These are phyloP conservation scores for Pelargonium citronellum DNA, from an alignment of 441 rosid genomes.

Conservation along the genomic window DNA sequence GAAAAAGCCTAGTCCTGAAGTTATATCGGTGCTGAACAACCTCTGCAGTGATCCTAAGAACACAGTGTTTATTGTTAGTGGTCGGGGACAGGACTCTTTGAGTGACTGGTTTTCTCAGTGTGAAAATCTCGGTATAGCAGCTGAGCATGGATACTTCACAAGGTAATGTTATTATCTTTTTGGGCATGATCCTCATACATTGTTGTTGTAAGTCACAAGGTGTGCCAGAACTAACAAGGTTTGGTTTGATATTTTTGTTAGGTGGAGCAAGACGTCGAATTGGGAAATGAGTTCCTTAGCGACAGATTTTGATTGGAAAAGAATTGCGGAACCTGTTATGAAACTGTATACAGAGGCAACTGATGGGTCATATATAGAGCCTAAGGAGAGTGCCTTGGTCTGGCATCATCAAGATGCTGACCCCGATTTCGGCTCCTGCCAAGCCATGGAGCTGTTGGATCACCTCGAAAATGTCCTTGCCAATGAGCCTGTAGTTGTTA, in stretches of 20 bases:
- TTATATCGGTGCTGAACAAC: constrained; percentile 44
- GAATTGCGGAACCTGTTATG: constrained; percentile 72
- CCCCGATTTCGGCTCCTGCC: constrained; percentile 87
- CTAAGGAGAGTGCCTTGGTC: constrained; percentile 73
- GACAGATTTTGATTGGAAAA: constrained; percentile 75
- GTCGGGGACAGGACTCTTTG: constrained; percentile 58
- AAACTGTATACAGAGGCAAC: constrained; percentile 65
- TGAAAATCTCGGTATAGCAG: constrained; percentile 30
- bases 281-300: constrained; percentile 54
- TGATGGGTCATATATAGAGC: constrained; percentile 74
- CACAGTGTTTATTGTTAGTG: constrained; percentile 76
- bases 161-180: constrained; percentile 30
- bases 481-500: constrained; percentile 71
- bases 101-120: constrained; percentile 72
- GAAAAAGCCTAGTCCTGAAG: constrained; percentile 59
- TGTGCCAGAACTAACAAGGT: too few relatives aligned
- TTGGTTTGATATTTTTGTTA: constrained; percentile 31
- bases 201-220: not conserved
- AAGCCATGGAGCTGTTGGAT: constrained; percentile 73
- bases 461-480: constrained; percentile 81
- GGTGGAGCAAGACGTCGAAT: constrained; percentile 51
- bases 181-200: not conserved
- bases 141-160: constrained; percentile 79
- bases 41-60: constrained; percentile 64
- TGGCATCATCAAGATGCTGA: constrained; percentile 96